These are phyloP conservation scores for Halophytophthora polymorphica DNA, from an alignment of 352 stramenopile species.

Conservation along the genomic window DNA sequence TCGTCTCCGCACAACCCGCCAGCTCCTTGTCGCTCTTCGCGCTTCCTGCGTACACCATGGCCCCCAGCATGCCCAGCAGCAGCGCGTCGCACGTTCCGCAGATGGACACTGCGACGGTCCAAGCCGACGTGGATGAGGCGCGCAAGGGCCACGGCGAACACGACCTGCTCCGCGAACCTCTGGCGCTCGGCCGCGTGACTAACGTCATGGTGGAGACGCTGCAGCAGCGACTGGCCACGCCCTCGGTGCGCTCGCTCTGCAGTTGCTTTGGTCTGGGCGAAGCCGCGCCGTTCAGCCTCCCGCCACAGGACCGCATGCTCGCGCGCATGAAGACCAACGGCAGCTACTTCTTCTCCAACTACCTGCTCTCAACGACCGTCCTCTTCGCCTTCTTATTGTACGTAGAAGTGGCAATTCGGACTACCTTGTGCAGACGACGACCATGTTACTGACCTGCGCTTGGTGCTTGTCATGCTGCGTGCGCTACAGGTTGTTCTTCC, in stretches of 20 bases:
- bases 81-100: constrained; percentile 17
- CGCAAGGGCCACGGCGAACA: constrained; percentile 8
- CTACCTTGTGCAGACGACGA: too few relatives aligned
- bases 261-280: constrained; percentile 67
- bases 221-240: constrained; percentile 39
- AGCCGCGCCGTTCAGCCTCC: constrained; percentile 53
- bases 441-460: too few relatives aligned
- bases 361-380: constrained; percentile 50
- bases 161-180: constrained; percentile 5
- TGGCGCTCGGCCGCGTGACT: constrained; percentile 23
- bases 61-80: constrained; percentile 37
- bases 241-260: constrained; percentile 55
- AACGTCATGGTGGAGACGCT: constrained; percentile 35
- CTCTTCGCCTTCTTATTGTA: constrained; percentile 69
- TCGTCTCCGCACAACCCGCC: constrained; percentile 1
- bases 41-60: too few relatives aligned
- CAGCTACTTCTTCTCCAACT: constrained; percentile 77
- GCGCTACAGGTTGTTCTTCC: constrained; percentile 58
- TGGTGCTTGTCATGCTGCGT: too few relatives aligned
- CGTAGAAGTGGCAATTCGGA: too few relatives aligned
- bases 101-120: constrained; percentile 16
- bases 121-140: constrained; percentile 10
- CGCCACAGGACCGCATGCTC: constrained; percentile 40
- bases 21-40: constrained; percentile 1
- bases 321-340: constrained; percentile 64